Evolutionary conservation across 202 grass and related monocot species (phyloP).

Genomic region (Hordeum pubiflorum): DNA sequence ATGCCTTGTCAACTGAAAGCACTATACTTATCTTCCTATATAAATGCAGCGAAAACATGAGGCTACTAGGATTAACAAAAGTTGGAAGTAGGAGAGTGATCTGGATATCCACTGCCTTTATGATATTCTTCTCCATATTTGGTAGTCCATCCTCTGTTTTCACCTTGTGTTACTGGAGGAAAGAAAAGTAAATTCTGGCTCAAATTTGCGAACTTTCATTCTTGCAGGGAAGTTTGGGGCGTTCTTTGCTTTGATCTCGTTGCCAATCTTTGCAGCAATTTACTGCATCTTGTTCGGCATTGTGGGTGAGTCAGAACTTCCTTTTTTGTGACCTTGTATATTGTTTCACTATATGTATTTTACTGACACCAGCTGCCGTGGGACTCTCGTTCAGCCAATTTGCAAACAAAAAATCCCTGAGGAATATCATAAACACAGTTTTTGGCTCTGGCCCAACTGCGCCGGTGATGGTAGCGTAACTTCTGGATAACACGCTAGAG

Average conservation of each 20-base stretch:
- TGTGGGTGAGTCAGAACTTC: slow-evolving; percentile 52
- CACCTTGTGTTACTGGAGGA: slow-evolving; percentile 14
- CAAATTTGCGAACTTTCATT: slow-evolving; percentile 21
- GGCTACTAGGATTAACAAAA: slow-evolving; percentile 80
- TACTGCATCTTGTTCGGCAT: slow-evolving; percentile 94
- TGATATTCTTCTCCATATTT: slow-evolving; percentile 98
- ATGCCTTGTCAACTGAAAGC: neutral
- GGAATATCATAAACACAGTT: slow-evolving; percentile 89
- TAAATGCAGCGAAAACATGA: slow-evolving; percentile 80
- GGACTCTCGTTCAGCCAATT: slow-evolving; percentile 89
- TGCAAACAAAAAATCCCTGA: slow-evolving; percentile 80
- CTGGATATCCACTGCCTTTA: slow-evolving; percentile 91
- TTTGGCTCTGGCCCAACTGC: slow-evolving; percentile 67
- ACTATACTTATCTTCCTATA: neutral
- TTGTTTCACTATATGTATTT: neutral
- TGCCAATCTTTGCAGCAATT: slow-evolving; percentile 83
- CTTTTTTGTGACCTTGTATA: neutral
- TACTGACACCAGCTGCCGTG: slow-evolving; percentile 51
- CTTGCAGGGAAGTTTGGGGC: slow-evolving; percentile 94
- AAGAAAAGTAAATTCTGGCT: slow-evolving; percentile 13
- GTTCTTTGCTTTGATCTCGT: slow-evolving; percentile 84
- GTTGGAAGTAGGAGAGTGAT: slow-evolving; percentile 89
- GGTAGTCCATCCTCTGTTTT: slow-evolving; percentile 37
- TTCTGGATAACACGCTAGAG: slow-evolving; percentile 79
- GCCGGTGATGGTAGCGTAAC: slow-evolving; percentile 48